Evolutionary conservation across 805 yeast genomes (phyloP), one percentile per base, ranked within the genome.

Genomic region (Allodekkera sacchari): DNA sequence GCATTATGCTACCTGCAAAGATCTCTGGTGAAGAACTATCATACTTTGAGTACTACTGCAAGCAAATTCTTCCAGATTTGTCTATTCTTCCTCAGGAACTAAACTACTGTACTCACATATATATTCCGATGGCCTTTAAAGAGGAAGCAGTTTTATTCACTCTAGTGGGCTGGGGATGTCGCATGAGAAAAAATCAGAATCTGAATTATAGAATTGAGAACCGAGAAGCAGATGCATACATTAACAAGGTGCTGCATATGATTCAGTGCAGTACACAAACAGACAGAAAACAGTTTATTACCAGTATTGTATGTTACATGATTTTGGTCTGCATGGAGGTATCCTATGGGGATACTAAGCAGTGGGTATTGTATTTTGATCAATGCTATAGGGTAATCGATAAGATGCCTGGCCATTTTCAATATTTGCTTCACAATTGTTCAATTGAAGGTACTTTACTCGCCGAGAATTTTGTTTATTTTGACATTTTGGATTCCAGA

Each of bases 111-210:
- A 50, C 66, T 11, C 68, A 64, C 23, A 64, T 71, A 7, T 73
- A 71, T 43, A 50, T 75, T 4, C 74, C 76, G 5, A 61, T 75
- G 64, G 77, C 80, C 0, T 54, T 61, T 28, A 54, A 55, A 21
- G 65, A 70, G 30, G 56, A 57, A 22, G 62, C 72, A 3, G 67
- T 74, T 4, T 43, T 75, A 17, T 63, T 63, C 36, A 59, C 70
- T 0, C 46, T 76, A 6, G 53, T 74, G 18, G 71, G 77, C 0
- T 76, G 81, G 81, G 70, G 75, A 59, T 61, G 64, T 15, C 46
- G 47, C 21, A 37, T 34, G 37, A 27, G 36, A 20, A 47, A 46
- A 21, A 46, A 39, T 23, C 27, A 36, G 4, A 42, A 42, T 12
- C 29, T 47, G 24, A 45, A 42, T 13, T 47, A 37, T 27, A 43